A percentile compares a stretch with the other conserved stretches of the same genome.
Conservation (phyloP, 345 rosid genomes). For the Salix viminalis region DNA sequence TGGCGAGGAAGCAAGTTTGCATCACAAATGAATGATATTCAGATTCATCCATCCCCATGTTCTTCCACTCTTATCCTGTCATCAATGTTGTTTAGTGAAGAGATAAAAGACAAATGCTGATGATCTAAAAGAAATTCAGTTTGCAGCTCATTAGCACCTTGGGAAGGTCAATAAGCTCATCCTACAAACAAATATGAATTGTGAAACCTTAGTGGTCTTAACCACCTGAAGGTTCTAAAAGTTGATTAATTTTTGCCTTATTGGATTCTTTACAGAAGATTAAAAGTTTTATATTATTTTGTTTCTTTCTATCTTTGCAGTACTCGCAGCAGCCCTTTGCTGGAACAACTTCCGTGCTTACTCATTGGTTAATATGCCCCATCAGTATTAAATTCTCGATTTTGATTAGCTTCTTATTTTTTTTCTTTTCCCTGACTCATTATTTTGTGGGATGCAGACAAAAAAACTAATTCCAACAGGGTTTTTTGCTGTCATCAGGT, state of each 20-base stretch:
- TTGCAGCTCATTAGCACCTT: background rate
- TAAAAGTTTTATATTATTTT: background rate
- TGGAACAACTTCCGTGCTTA: slow-evolving; percentile 70
- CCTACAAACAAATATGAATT: background rate
- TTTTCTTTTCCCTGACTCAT: slow-evolving; percentile 9
- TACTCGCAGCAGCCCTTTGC: slow-evolving; percentile 60
- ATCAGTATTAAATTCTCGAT: background rate
- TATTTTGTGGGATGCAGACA: slow-evolving; percentile 50
- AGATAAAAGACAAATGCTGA: background rate
- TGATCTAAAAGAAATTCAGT: background rate
- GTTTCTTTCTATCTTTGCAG: slow-evolving; percentile 42
- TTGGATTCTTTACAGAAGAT: background rate
- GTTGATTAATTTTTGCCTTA: background rate
- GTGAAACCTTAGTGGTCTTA: background rate
- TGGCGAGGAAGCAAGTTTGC: background rate
- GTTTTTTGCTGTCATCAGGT: slow-evolving; percentile 60
- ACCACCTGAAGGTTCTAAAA: background rate
- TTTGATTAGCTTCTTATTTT: background rate
- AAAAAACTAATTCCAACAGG: slow-evolving; percentile 67
- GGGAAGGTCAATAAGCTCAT: background rate
- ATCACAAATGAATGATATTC: background rate
- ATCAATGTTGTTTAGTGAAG: background rate
- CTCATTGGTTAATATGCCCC: slow-evolving; percentile 44
- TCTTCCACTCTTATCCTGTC: background rate
- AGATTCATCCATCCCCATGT: background rate